Evolutionary conservation across 2,329 filamentous ascomycete genomes (phyloP).

Genomic region (Cyclaneusma minus): DNA sequence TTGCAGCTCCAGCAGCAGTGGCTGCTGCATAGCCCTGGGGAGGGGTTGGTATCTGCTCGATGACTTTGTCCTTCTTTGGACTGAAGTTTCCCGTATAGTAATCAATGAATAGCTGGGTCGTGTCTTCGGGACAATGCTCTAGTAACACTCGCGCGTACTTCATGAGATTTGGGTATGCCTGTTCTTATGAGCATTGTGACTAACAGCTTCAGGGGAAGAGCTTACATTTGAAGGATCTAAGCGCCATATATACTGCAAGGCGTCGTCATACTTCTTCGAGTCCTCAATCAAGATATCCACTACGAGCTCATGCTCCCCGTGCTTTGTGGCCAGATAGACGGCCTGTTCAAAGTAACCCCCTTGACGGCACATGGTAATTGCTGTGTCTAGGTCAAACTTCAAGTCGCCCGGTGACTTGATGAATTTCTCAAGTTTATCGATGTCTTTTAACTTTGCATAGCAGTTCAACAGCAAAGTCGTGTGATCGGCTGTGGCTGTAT

Average conservation of each 20-base stretch:
- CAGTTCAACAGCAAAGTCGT: constrained; percentile 91
- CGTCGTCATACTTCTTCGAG: constrained; percentile 77
- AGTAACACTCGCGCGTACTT: constrained; percentile 88
- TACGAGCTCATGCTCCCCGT: constrained; percentile 84
- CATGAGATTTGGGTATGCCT: constrained; percentile 81
- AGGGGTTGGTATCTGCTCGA: constrained; percentile 9
- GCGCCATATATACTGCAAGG: constrained; percentile 81
- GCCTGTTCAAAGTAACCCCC: constrained; percentile 95
- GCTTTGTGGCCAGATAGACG: constrained; percentile 85
- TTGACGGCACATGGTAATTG: constrained; percentile 93
- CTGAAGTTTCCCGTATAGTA: constrained; percentile 83
- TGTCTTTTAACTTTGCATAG: constrained; percentile 95
- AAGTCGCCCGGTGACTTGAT: constrained; percentile 91
- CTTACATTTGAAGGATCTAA: constrained; percentile 62
- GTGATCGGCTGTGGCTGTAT: constrained; percentile 86
- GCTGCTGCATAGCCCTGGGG: constrained; percentile 20
- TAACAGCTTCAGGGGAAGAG: constrained; percentile 7
- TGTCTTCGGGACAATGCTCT: constrained; percentile 67
- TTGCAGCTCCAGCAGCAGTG: constrained; percentile 49
- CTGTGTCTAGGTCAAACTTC: constrained; percentile 93
- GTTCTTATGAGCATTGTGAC: constrained; percentile 6
- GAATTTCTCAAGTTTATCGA: constrained; percentile 88
- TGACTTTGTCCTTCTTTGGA: constrained; percentile 45
- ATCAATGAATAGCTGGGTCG: constrained; percentile 79
- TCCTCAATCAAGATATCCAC: constrained; percentile 95